Conservation (phyloP, 2,329 filamentous ascomycete species). For the Fusarium floridanum region DNA sequence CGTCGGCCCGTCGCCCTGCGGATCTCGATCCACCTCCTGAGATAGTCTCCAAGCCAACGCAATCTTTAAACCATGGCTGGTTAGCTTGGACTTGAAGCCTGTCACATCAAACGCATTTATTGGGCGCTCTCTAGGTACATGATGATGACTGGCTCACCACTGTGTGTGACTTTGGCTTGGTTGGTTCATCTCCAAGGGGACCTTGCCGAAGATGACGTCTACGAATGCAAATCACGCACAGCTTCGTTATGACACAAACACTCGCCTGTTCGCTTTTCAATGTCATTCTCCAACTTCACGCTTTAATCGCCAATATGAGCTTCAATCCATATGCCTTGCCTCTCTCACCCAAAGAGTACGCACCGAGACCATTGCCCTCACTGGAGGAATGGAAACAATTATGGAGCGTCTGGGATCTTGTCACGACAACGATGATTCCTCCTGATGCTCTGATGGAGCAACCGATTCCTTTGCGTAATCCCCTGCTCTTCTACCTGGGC, state of each 20-base stretch:
- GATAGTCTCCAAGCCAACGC: background rate
- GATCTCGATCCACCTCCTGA: background rate
- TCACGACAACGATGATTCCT: conserved; percentile 23
- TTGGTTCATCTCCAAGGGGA: background rate
- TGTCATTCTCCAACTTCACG: background rate
- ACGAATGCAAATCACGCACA: background rate
- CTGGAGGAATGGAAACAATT: conserved; percentile 32
- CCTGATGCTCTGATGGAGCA: conserved; percentile 26
- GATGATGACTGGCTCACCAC: background rate
- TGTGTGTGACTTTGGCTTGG: background rate
- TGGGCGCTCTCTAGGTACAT: background rate
- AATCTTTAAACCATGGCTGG: background rate
- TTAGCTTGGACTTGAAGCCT: background rate
- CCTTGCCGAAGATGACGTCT: background rate
- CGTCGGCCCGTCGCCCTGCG: background rate
- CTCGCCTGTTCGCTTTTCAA: no score
- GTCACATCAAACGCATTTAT: background rate
- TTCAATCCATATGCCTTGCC: conserved; percentile 59
- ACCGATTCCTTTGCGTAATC: conserved; percentile 31
- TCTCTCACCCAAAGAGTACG: conserved; percentile 16
- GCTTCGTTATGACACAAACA: no score
- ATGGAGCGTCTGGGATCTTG: conserved; percentile 33
- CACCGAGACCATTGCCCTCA: conserved; percentile 22
- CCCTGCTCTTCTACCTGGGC: conserved; percentile 24
- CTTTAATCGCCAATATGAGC: background rate